Evolutionary conservation across 2,329 filamentous ascomycete species (phyloP), one percentile per base, ranked within the genome.

Genomic region (Coniochaeta hoffmannii): DNA sequence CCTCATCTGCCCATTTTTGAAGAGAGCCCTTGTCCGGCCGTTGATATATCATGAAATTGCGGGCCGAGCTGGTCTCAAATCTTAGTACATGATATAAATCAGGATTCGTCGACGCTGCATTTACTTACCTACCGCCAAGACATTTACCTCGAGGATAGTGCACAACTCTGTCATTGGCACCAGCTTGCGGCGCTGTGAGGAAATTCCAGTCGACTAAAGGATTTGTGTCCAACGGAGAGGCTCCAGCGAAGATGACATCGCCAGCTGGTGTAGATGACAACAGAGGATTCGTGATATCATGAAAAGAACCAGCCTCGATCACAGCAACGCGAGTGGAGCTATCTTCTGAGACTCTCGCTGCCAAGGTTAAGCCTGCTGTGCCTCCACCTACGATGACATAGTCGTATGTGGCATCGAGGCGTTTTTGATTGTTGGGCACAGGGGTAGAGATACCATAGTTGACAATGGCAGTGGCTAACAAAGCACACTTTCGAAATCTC

Each of bases 111-210:
- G n/a, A n/a, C n/a, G n/a, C n/a, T n/a, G n/a, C n/a, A n/a, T n/a
- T 10, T 38, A 7, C 12, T 41, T 22, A 56, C 31, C 56, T 59
- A 2, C 68, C 68, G 12, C 69, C 69, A 5, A 71, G 62, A 0
- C 62, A 66, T 50, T 71, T 73, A 1, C 72, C 73, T 5, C 65
- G 65, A 0, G 69, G 63, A 55, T 71, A 72, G 55, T 72, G 67
- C 4, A 74, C 59, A 15, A 59, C 56, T 1, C 69, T 58, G 32
- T 60, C 57, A 15, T 57, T 57, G 11, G 61, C 59, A 15, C 65
- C 66, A 12, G 55, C 46, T 51, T 67, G 63, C 3, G 64, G 64
- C 26, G 56, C 53, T 7, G 66, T 54, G 56, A 64, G 26, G 56
- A 67, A 34, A 57, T 66, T 52, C 67, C 66, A 60, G 65, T 72